Conservation (phyloP, 352 stramenopile genomes). For the Pythium volutum region DNA sequence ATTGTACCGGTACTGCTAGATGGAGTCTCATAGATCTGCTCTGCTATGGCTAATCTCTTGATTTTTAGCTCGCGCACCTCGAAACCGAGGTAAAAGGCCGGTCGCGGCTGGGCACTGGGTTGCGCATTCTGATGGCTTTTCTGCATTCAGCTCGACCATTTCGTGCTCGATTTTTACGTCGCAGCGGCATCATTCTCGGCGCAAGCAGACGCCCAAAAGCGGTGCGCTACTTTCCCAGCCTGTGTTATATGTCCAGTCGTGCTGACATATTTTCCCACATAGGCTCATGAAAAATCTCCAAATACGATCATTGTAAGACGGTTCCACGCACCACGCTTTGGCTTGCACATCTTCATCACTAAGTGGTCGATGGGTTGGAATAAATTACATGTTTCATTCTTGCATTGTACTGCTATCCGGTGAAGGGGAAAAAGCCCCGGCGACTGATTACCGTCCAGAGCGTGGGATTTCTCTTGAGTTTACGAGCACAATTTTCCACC, state of each 20-base stretch:
- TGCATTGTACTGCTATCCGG: no score
- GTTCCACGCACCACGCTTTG: background rate
- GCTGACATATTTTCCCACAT: background rate
- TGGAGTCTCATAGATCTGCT: background rate
- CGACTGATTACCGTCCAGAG: no score
- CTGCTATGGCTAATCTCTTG: background rate
- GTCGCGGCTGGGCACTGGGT: no score
- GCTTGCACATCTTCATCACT: background rate
- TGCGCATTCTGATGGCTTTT: no score
- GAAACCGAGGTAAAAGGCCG: conserved; percentile 26
- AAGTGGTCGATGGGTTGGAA: background rate
- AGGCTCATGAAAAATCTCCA: background rate
- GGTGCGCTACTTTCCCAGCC: conserved; percentile 26
- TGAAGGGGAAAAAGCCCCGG: no score
- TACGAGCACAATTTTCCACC: background rate
- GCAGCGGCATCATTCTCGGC: conserved; percentile 44
- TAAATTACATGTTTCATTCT: conserved; percentile 22
- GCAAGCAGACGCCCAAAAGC: conserved; percentile 37
- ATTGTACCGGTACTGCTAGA: background rate
- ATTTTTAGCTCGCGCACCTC: conserved; percentile 15
- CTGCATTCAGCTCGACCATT: conserved; percentile 42
- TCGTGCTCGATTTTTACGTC: conserved; percentile 64
- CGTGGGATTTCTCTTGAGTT: background rate
- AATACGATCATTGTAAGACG: background rate
- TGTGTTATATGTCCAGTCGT: background rate